These are phyloP conservation scores for Alternaria gansuensis DNA, from an alignment of 2,329 filamentous ascomycete genomes.

Conservation along the genomic window DNA sequence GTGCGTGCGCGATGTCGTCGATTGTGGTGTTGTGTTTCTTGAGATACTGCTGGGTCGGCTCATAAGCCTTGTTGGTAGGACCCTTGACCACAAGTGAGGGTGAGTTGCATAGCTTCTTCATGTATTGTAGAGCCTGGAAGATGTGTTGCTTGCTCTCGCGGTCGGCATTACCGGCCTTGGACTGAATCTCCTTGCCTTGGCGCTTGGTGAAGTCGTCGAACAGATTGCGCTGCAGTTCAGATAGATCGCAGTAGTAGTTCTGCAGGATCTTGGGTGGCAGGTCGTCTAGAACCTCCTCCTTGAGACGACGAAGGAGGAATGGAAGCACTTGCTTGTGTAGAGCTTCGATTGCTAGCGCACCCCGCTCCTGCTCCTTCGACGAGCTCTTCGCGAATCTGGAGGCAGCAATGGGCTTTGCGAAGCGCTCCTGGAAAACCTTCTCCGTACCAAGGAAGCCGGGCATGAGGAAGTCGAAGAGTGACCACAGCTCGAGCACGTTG, in stretches of 20 bases:
- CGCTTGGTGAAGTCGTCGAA: conserved; percentile 97
- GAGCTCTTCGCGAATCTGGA: conserved; percentile 97
- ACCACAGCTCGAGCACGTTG: conserved; percentile 97
- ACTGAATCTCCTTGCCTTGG: conserved; percentile 85
- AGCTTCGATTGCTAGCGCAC: conserved; percentile 95
- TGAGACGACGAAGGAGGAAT: conserved; percentile 93
- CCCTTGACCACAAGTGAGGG: conserved; percentile 91
- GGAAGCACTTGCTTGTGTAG: conserved; percentile 97
- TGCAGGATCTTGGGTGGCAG: conserved; percentile 97
- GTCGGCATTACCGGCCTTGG: conserved; percentile 79
- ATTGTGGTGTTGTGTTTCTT: conserved; percentile 80
- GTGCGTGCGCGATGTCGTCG: conserved; percentile 86
- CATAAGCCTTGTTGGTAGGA: conserved; percentile 88
- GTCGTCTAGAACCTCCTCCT: conserved; percentile 96
- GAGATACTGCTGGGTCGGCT: conserved; percentile 83
- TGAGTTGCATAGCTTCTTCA: conserved; percentile 99
- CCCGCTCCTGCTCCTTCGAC: conserved; percentile 97
- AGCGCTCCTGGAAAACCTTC: conserved; percentile 95
- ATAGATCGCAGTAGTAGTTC: conserved; percentile 99
- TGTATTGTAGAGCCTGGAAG: conserved; percentile 98
- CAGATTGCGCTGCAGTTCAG: conserved; percentile 90
- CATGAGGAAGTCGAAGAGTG: conserved; percentile 98
- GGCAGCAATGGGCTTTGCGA: conserved; percentile 92
- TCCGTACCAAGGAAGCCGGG: conserved; percentile 95
- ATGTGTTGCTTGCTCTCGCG: conserved; percentile 98